These are phyloP conservation scores for Tuber microsphaerosporum DNA, from an alignment of 495 filamentous ascomycete genomes.

Conservation along the genomic window DNA sequence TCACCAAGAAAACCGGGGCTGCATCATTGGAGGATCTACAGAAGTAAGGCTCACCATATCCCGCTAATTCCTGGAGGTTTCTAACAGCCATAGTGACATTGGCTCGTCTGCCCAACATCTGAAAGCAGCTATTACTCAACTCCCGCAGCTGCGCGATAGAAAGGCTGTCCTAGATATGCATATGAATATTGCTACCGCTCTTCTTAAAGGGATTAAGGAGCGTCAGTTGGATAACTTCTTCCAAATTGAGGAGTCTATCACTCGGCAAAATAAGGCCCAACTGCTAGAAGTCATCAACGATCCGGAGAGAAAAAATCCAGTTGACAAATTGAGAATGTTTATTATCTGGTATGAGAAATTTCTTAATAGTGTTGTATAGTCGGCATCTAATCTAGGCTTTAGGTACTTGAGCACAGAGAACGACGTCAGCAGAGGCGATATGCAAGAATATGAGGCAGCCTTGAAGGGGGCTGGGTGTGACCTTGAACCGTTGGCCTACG, in stretches of 20 bases:
- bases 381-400: not conserved
- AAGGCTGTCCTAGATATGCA: slow-evolving; percentile 94
- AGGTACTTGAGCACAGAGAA: slow-evolving; percentile 74
- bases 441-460: slow-evolving; percentile 81
- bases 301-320: slow-evolving; percentile 65
- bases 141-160: slow-evolving; percentile 86
- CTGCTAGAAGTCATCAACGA: slow-evolving; percentile 83
- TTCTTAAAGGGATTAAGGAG: slow-evolving; percentile 85
- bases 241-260: slow-evolving; percentile 88
- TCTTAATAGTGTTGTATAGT: not conserved
- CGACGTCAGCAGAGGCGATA: slow-evolving; percentile 71
- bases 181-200: slow-evolving; percentile 91
- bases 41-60: slow-evolving; percentile 44
- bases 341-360: slow-evolving; percentile 72
- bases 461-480: slow-evolving; percentile 66
- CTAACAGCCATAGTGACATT: slow-evolving; percentile 51
- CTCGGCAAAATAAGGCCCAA: slow-evolving; percentile 83
- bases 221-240: slow-evolving; percentile 93
- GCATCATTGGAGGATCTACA: slow-evolving; percentile 90
- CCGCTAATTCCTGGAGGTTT: slow-evolving; percentile 6
- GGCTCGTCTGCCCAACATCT: slow-evolving; percentile 86
- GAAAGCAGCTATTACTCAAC: slow-evolving; percentile 84
- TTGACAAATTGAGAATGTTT: slow-evolving; percentile 86
- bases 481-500: slow-evolving; percentile 70
- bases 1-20: slow-evolving; percentile 90